phyloP scores from a whole-genome alignment of 441 rosid genomes.

The Pelargonium citronellum region DNA sequence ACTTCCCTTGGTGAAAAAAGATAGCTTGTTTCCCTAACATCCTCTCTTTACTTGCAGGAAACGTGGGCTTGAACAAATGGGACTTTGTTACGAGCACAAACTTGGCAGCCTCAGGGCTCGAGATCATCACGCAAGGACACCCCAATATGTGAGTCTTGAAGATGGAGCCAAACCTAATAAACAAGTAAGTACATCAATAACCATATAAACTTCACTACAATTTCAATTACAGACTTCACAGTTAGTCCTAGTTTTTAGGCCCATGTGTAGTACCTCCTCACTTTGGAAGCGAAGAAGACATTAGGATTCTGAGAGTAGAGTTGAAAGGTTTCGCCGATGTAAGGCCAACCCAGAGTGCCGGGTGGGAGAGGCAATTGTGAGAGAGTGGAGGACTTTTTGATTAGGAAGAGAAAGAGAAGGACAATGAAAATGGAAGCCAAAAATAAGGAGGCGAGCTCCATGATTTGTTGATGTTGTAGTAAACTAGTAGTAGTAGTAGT shows the following conservation, averaged over 20 bases:
- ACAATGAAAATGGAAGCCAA: conserved; percentile 28
- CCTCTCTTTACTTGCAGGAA: conserved; percentile 91
- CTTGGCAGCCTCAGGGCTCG: conserved; percentile 88
- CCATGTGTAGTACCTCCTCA: conserved; percentile 33
- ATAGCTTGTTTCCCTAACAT: conserved; percentile 91
- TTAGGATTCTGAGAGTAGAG: conserved; percentile 94
- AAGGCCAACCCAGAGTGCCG: conserved; percentile 89
- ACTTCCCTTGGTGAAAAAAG: conserved; percentile 88
- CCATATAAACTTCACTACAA: background rate
- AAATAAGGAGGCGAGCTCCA: conserved; percentile 38
- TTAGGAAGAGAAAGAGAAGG: conserved; percentile 31
- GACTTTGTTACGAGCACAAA: conserved; percentile 72
- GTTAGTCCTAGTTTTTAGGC: background rate
- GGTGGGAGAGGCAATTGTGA: conserved; percentile 69
- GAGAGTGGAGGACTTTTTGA: conserved; percentile 20
- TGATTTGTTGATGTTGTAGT: conserved; percentile 1
- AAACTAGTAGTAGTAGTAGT: background rate
- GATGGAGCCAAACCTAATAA: conserved; percentile 60
- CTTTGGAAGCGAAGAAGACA: conserved; percentile 77
- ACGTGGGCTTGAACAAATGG: conserved; percentile 90
- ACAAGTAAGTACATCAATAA: background rate
- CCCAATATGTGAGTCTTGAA: conserved; percentile 90
- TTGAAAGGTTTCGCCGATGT: conserved; percentile 84
- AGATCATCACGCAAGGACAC: conserved; percentile 92
- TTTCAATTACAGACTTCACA: background rate